Evolutionary conservation across 306 rosid species (phyloP).

Genomic region (Albizia julibrissin): DNA sequence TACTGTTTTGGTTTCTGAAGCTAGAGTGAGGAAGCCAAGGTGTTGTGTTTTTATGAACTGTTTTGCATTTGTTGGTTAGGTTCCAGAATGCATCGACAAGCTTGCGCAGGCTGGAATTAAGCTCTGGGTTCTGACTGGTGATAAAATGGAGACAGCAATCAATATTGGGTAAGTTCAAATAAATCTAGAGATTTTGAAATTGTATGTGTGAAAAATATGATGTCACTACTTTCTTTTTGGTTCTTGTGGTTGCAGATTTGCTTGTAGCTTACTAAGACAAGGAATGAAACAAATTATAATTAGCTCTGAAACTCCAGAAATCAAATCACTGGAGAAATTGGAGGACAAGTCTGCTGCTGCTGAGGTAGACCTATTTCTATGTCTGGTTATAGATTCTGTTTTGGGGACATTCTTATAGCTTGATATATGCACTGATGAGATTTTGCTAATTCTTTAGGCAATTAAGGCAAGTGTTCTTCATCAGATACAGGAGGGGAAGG

Average conservation of each 20-base stretch:
- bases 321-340: conserved; percentile 68
- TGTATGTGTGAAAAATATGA: not conserved
- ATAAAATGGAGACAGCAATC: conserved; percentile 99
- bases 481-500: conserved; percentile 69
- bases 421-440: conserved; percentile 16
- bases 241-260: conserved; percentile 55
- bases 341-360: conserved; percentile 68
- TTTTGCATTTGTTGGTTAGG: conserved; percentile 48
- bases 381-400: not conserved
- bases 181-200: conserved; percentile 23
- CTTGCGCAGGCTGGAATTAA: conserved; percentile 99
- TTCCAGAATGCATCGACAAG: conserved; percentile 98
- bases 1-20: conserved; percentile 13
- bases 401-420: not conserved
- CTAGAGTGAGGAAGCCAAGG: conserved; percentile 6
- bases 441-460: conserved; percentile 58
- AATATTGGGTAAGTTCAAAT: conserved; percentile 72
- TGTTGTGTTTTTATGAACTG: conserved; percentile 29
- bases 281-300: conserved; percentile 91
- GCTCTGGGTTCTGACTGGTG: conserved; percentile 98
- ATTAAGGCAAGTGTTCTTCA: conserved; percentile 68
- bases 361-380: conserved; percentile 46
- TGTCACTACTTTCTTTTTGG: conserved; percentile 15
- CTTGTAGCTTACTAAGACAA: conserved; percentile 97
- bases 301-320: conserved; percentile 83